Percentiles rank a stretch among this genome's conserved stretches.
Conservation (phyloP, 2,329 filamentous ascomycete species). For the Pestalotiopsis sp. region DNA sequence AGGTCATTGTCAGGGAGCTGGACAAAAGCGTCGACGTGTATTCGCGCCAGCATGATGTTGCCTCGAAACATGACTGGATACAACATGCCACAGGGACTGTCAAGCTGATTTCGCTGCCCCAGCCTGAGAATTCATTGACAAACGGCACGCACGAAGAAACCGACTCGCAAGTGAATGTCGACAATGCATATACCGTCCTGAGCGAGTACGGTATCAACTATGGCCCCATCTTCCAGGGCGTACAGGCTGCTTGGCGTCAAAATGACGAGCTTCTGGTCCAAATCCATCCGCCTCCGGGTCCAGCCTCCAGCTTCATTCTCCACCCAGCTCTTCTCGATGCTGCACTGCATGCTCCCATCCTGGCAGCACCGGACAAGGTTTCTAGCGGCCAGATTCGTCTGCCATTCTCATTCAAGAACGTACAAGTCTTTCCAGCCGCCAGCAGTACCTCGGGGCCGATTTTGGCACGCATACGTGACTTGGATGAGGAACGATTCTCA, state of each 20-base stretch:
- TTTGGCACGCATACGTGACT: constrained; percentile 2
- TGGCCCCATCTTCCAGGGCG: constrained; percentile 3
- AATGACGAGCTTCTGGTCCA: constrained; percentile 4
- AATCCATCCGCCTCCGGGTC: not conserved
- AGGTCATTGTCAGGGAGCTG: not conserved
- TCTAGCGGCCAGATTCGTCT: not conserved
- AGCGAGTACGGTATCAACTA: constrained; percentile 4
- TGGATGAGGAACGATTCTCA: constrained; percentile 3
- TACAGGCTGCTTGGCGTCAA: constrained; percentile 1
- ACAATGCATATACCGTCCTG: constrained; percentile 1
- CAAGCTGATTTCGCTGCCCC: not conserved
- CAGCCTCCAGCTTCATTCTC: not conserved
- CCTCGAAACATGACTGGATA: constrained; percentile 6
- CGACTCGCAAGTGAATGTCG: not conserved
- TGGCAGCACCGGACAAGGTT: constrained; percentile 6
- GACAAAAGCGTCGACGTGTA: constrained; percentile 1
- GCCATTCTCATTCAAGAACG: constrained; percentile 1
- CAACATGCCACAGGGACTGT: constrained; percentile 9
- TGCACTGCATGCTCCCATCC: constrained; percentile 7
- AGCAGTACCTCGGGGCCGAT: not conserved
- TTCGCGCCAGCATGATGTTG: not conserved
- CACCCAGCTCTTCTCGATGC: constrained; percentile 8
- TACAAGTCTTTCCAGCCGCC: not conserved
- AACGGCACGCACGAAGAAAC: not conserved
- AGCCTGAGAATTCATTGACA: not conserved